Evolutionary conservation across 768 basidiomycete genomes (phyloP).

Genomic region (Xanthoconium stramineum): DNA sequence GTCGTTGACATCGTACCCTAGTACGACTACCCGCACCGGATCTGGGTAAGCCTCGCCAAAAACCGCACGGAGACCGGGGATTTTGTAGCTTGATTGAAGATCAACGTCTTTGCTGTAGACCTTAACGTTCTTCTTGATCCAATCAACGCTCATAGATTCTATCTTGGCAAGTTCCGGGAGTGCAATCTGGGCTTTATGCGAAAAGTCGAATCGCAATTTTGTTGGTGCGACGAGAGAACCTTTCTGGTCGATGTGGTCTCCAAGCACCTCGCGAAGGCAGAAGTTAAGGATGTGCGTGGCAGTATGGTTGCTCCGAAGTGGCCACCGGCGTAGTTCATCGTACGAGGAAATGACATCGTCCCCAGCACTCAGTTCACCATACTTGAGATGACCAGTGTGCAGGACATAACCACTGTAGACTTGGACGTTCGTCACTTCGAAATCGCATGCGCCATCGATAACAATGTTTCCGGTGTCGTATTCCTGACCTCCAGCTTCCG

Average conservation of each 20-base stretch:
- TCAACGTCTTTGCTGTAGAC: conserved; percentile 88
- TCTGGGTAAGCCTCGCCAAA: conserved; percentile 98
- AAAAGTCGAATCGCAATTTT: conserved; percentile 98
- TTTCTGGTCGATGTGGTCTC: conserved; percentile 97
- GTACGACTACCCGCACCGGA: conserved; percentile 90
- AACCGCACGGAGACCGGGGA: conserved; percentile 93
- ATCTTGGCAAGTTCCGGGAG: conserved; percentile 76
- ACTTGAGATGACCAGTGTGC: conserved; percentile 87
- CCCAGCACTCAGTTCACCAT: conserved; percentile 76
- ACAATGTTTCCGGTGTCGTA: conserved; percentile 94
- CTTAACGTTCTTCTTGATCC: conserved; percentile 86
- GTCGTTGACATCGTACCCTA: conserved; percentile 86
- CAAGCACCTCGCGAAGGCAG: conserved; percentile 86
- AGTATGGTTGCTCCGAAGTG: conserved; percentile 96
- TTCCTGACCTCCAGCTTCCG: conserved; percentile 97
- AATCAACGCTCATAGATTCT: conserved; percentile 78
- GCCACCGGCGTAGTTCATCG: conserved; percentile 95
- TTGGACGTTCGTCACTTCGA: conserved; percentile 92
- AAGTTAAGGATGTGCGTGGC: conserved; percentile 98
- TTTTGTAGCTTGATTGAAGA: conserved; percentile 73
- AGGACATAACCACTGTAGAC: conserved; percentile 94
- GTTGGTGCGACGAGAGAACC: conserved; percentile 95
- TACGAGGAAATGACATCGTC: conserved; percentile 87
- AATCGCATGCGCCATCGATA: conserved; percentile 88
- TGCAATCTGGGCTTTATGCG: conserved; percentile 88